Conservation (phyloP, 176 grass and related monocot genomes). For the Zea luxurians region DNA sequence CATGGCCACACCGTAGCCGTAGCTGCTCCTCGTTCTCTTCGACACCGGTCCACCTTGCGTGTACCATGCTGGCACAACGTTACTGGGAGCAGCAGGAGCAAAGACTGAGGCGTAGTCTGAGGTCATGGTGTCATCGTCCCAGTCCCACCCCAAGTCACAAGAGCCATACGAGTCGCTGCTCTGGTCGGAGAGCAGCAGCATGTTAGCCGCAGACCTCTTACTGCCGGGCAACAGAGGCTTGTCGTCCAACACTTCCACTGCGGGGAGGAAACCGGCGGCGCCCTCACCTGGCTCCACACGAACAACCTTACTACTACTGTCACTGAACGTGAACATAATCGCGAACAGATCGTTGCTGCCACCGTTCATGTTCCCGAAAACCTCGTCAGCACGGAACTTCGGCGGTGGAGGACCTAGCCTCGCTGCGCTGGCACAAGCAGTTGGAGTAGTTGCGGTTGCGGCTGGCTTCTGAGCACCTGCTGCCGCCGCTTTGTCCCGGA, state of each 20-base stretch:
- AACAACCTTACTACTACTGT: constrained; percentile 43
- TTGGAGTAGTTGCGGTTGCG: too few species aligned
- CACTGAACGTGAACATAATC: constrained; percentile 48
- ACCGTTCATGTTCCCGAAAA: constrained; percentile 30
- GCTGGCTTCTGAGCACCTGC: too few species aligned
- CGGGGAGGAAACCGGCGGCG: constrained; percentile 29
- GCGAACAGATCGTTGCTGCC: constrained; percentile 55
- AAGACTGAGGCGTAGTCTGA: constrained; percentile 49
- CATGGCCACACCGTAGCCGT: too few species aligned
- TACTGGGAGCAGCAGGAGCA: constrained; percentile 26
- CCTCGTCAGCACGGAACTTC: constrained; percentile 26
- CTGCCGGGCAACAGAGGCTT: constrained; percentile 30
- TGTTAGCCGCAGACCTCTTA: constrained; percentile 35
- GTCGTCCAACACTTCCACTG: too few species aligned
- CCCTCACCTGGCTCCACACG: constrained; percentile 30
- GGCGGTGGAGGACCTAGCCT: too few species aligned
- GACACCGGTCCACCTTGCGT: constrained; percentile 31
- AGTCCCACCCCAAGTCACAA: constrained; percentile 50
- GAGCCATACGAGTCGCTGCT: constrained; percentile 56
- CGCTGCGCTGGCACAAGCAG: too few species aligned
- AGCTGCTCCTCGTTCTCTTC: constrained; percentile 58
- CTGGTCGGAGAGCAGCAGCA: constrained; percentile 50
- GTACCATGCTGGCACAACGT: constrained; percentile 29
- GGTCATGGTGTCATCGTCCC: constrained; percentile 47
- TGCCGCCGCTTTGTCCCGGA: constrained; percentile 63